Conservation (phyloP, 768 basidiomycete genomes). For the Mycena polygramma region DNA sequence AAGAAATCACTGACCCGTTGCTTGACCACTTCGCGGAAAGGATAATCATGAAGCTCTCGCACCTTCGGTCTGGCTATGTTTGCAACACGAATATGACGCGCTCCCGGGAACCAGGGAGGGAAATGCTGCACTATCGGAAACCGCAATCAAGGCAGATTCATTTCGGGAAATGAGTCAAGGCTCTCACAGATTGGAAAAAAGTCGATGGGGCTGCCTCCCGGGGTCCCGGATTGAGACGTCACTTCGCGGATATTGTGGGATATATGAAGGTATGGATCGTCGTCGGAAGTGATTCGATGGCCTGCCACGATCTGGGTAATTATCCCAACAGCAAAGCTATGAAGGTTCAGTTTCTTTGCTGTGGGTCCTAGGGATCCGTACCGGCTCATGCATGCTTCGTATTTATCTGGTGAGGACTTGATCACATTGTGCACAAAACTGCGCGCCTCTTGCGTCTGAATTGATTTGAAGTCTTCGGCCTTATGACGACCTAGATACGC, state of each 20-base stretch:
- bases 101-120: conserved; percentile 52
- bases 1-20: conserved; percentile 39
- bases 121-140: conserved; percentile 43
- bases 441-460: conserved; percentile 33
- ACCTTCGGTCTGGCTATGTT: neutral
- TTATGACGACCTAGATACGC: conserved; percentile 41
- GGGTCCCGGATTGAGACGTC: conserved; percentile 7
- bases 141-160: no score
- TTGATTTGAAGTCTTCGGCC: conserved; percentile 31
- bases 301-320: conserved; percentile 48
- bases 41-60: conserved; percentile 12
- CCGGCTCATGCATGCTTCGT: conserved; percentile 15
- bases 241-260: conserved; percentile 43
- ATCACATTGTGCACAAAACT: conserved; percentile 8
- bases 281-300: conserved; percentile 44
- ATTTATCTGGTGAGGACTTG: neutral
- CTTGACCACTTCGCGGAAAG: conserved; percentile 3
- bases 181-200: neutral
- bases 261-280: conserved; percentile 54
- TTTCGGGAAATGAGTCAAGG: no score
- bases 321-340: conserved; percentile 37
- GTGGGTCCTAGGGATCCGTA: neutral
- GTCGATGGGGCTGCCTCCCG: conserved; percentile 39
- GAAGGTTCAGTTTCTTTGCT: neutral
- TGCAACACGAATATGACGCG: conserved; percentile 36